Evolutionary conservation across 176 grass and related monocot genomes (phyloP), one percentile per base, ranked within the genome.

Genomic region (Phoenix dactylifera): DNA sequence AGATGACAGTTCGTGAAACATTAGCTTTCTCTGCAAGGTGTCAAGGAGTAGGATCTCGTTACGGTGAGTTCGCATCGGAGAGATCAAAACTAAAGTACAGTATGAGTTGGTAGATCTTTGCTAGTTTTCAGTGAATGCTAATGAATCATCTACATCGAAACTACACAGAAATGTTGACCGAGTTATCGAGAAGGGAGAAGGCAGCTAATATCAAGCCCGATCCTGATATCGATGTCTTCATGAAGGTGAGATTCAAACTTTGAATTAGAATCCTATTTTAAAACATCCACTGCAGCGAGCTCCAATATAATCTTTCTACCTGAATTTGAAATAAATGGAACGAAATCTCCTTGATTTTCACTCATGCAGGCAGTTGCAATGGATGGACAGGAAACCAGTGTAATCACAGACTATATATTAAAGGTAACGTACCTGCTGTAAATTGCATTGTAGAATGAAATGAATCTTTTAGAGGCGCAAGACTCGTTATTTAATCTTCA

Each of bases 1-100:
- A 89, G 74, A 85, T 89, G 86, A 89, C 86, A 3, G 86, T 89
- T 14, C 73, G 82, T 2, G 86, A 89, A 65, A 89, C 86, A 24
- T 54, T 89, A 6, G 82, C 86, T 44, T 85, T 89, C 78, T 89
- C 86, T 25, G 82, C 77, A 1, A 57, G 82, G 62, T 84, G 77
- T 49, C 86, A 89, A 51, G 81, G 81, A 68, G 86, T 89, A 26
- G 86, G 86, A 60, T 85, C 81, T 54, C 79, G 86, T 77, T 89
- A 89, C 6, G 86, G 86, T 85, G 62, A 67, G 58, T 39, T 24
- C 7, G 3, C 32, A 7, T 12, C 5, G 5, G 28, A 30, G 4
- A 6, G 10, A 12, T 14, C 7, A 44, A 44, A 44, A 12, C 10
- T 44, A 44, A 9, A 14, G 14, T 12, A 12, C 10, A 14, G 10